Base-by-base conservation (phyloP, 345 rosid genomes). In the Hirschfeldia incana region DNA sequence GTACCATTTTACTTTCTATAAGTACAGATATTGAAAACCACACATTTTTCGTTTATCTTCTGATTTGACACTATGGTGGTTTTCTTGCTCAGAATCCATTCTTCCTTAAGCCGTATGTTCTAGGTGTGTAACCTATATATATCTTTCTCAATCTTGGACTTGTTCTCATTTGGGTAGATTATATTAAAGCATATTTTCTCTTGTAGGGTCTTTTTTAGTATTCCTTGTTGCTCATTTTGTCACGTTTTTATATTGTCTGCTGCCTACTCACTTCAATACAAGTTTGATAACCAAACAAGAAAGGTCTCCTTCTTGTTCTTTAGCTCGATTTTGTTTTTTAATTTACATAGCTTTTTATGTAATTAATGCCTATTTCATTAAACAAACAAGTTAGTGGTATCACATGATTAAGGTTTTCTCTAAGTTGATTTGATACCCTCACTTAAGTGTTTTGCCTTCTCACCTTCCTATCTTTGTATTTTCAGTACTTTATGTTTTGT, bases 71-170 rank as follows among this genome's bases (percentile, higher is more conserved):
- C 60, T 57, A 42, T 78, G 78, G 88, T 88, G 88, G 83, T 76
- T 82, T 55, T 80, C 89, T 78, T 49, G 69, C 80, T 88, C 88
- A 80, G 80, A 88, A 66, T 67, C 86, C 91, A 86, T 81, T 69
- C 75, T 33, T 8, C 73, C 76, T 71, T 74, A 32, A 79, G 78
- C 79, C 29, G 51, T 65, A 80, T 69, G 78, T 76, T 73, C 69
- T 51, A n/a, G 17, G 7, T 51, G 26, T n/a, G 21, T 51, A 5
- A 51, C 58, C 8, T 51, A 16, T 16, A 16, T 16, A 58, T 69
- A 30, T 75, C 59, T 63, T 76, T 74, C 75, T 67, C 70, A 44
- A 73, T 75, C 62, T 39, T 36, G 1, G 53, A 13, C 57, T 64
- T 28, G 3, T 75, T 65, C 76, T 76, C 60, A 69, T 78, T 79